A percentile compares a stretch with the other conserved stretches of the same genome.
phyloP scores from a whole-genome alignment of 169 alveolate genomes.

The Plasmodium malariae region DNA sequence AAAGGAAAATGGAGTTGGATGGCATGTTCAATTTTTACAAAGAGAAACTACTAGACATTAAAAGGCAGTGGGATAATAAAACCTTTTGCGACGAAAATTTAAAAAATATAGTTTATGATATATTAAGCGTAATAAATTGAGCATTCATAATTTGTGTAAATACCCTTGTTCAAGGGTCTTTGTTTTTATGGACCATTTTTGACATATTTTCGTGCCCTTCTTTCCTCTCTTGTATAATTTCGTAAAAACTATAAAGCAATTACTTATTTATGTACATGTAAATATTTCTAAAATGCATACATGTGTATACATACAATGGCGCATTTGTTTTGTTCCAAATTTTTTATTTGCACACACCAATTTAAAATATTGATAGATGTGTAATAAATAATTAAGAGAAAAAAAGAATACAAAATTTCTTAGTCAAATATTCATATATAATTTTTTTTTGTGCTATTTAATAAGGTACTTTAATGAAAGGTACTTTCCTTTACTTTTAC shows the following conservation, averaged over 20 bases:
- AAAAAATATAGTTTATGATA: constrained; percentile 69
- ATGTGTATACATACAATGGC: background rate
- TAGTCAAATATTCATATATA: background rate
- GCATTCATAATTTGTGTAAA: background rate
- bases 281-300: background rate
- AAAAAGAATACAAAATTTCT: background rate
- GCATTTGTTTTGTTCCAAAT: too few species aligned
- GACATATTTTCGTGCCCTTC: background rate
- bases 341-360: background rate
- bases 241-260: background rate
- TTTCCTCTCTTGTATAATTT: background rate
- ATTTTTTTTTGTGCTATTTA: background rate
- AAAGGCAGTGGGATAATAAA: constrained; percentile 56
- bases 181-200: too few species aligned
- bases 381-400: background rate
- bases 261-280: background rate
- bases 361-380: background rate
- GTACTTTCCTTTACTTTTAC: too few species aligned
- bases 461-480: too few species aligned
- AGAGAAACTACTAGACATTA: constrained; percentile 49
- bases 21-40: constrained; percentile 47
- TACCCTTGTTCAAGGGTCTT: too few species aligned
- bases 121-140: constrained; percentile 62
- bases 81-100: constrained; percentile 70
- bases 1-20: constrained; percentile 55